Evolutionary conservation across 306 rosid genomes (phyloP), one percentile per base, ranked within the genome.

Genomic region (Quercus cerris): DNA sequence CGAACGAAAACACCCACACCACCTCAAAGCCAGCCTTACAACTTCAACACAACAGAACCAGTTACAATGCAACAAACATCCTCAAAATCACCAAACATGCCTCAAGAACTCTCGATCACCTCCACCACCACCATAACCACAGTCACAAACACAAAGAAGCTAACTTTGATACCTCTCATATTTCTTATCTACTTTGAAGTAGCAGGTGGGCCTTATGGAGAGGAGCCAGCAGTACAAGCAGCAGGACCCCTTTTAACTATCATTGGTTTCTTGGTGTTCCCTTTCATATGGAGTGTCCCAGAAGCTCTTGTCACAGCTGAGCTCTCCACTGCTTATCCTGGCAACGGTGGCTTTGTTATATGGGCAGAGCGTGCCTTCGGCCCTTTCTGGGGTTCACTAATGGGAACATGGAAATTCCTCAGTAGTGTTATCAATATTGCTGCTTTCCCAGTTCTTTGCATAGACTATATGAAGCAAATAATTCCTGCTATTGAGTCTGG

Each of bases 281-380:
- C 94, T 13, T 79, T 90, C 85, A 76, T 92, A 8, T 88, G 91
- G 97, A 80, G 93, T 75, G 49, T 87, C 7, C 97, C 97, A 2
- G 94, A 90, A 57, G 93, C 97, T 1, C 94, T 92, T 69, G 79
- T 92, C 57, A 90, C 97, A 3, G 92, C 94, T 1, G 97, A 92
- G 63, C 74, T 92, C 38, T 80, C 90, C 81, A 87, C 92, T 4
- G 72, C 91, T 41, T 92, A 89, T 41, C 94, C 89, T 0, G 90
- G 87, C 1, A 92, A 92, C 76, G 93, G 94, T n/a, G 97, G 97
- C 0, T 92, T 87, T 67, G 92, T 90, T 20, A 77, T 90, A 23
- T 92, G 94, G 97, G 87, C 89, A 25, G 87, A 86, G 62, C 85
- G 84, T 17, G 97, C 94, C 54, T 92, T 87, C 78, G 97, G 97